Evolutionary conservation across 495 filamentous ascomycete species (phyloP), one percentile per base, ranked within the genome.

Genomic region (Aspergillus wentii): DNA sequence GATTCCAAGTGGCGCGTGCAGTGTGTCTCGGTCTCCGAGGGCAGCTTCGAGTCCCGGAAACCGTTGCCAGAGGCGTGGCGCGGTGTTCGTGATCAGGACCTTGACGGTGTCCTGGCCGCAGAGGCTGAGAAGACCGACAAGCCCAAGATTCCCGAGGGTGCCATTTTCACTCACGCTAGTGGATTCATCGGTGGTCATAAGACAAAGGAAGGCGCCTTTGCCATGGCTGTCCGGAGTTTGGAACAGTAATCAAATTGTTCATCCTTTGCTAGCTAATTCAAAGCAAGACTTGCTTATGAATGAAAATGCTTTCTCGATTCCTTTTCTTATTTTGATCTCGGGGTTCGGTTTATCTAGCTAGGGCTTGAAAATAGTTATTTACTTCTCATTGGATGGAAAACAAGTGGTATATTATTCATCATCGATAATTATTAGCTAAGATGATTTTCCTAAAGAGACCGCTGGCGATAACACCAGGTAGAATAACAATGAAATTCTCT

Each of bases 121-220:
- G 65, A 72, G 43, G 50, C 56, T n/a, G 64, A 68, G 47, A 59
- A 65, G 41, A 35, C 56, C 6, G 62, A 58, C 17, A 54, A 61
- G 38, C 42, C 54, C 16, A 58, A 59, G 48, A 53, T 69, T 21
- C 68, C 68, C 3, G 64, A 66, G 18, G 92, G 91, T 5, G 78
- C 85, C 26, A 79, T 97, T 16, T 98, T 98, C 57, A 84, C 95
- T 36, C 92, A 98, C 51, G 90, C 92, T 6, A 83, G 80, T 36
- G 94, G 92, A 4, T 98, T 98, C 59, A 95, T 97, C 59, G 92
- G 94, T 13, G 92, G 92, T 3, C 94, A 95, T 57, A 81, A 82
- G 69, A 91, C 82, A 0, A 88, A 81, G 53, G 88, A 94, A 33
- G 94, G 92, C n/a, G 90, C 81, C 17, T 69, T 86, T 54, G 77